Conservation (phyloP, 148 eudicot species). For the Polygonum aviculare region DNA sequence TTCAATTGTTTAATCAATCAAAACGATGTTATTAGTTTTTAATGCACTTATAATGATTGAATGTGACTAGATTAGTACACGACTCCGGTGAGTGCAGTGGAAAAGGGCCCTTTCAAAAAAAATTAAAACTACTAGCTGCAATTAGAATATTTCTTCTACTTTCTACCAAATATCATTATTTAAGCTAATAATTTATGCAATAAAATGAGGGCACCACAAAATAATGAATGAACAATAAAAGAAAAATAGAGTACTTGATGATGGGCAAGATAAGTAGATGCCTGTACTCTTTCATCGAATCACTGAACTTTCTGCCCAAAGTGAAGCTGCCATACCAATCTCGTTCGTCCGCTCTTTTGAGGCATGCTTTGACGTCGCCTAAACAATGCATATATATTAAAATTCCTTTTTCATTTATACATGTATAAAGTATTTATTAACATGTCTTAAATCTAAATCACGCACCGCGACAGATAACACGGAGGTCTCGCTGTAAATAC, state of each 20-base stretch:
- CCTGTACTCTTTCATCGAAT: not conserved
- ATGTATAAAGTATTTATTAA: too few relatives aligned
- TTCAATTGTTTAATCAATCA: not conserved
- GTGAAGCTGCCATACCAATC: not conserved
- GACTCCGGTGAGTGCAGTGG: not conserved
- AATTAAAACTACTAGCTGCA: not conserved
- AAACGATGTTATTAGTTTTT: not conserved
- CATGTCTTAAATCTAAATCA: too few relatives aligned
- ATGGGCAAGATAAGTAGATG: not conserved
- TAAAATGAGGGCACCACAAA: not conserved
- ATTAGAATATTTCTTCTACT: not conserved
- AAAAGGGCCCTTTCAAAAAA: not conserved
- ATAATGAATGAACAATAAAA: not conserved
- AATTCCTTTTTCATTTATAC: not conserved
- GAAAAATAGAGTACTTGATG: not conserved
- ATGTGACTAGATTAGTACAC: not conserved
- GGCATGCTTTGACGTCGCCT: not conserved
- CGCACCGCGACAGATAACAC: too few relatives aligned
- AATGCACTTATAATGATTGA: conserved; percentile 5
- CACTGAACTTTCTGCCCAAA: not conserved
- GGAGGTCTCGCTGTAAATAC: too few relatives aligned
- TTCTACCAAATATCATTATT: not conserved
- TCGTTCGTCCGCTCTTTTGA: not conserved
- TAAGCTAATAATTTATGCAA: not conserved
- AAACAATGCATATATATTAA: not conserved